Base-by-base conservation (phyloP, 305 asterid genomes). In the Fraxinus latifolia region DNA sequence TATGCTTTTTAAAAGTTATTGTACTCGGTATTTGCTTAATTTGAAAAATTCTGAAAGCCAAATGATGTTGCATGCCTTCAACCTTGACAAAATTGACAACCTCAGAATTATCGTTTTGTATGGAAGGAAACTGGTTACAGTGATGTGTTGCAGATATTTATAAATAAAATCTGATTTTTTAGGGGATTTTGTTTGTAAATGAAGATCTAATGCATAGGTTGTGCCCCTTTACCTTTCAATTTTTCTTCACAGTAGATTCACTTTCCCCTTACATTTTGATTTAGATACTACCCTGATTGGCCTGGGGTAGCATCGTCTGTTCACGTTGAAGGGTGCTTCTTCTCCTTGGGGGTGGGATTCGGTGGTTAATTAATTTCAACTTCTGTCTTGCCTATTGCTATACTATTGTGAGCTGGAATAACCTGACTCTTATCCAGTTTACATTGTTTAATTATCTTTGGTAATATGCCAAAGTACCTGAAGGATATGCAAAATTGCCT, bases 1-100 rank as follows among this genome's bases (percentile, higher is more conserved):
- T 94, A 87, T 84, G 90, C 83, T 81, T 83, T 74, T 77, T 15
- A 78, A 19, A 39, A 55, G 85, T 80, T 84, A 67, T 29, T 60
- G 78, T 71, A 42, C 15, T 84, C 19, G 3, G 33, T 42, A 4
- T 80, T 53, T 82, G 77, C 81, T 55, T 79, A 15, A 14, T 37
- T 73, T 32, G 76, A 50, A 60, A 77, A 29, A n/a, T 81, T 81
- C 68, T 65, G 60, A 42, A 23, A 71, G 70, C 72, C 21, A 2
- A 68, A 68, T 14, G 75, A 15, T 29, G 12, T 34, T 76, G 83
- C 47, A 75, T 74, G 31, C 25, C 21, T 34, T 34, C 74, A 77
- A 21, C 74, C 80, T 32, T 27, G 79, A 23, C 73, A 37, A 15
- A 53, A 80, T 3, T 78, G 50, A 44, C 19, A 6, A 80, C 74